Percentiles rank a stretch among this genome's conserved stretches.
phyloP scores from a whole-genome alignment of 306 rosid genomes.

The Acacia melanoxylon region DNA sequence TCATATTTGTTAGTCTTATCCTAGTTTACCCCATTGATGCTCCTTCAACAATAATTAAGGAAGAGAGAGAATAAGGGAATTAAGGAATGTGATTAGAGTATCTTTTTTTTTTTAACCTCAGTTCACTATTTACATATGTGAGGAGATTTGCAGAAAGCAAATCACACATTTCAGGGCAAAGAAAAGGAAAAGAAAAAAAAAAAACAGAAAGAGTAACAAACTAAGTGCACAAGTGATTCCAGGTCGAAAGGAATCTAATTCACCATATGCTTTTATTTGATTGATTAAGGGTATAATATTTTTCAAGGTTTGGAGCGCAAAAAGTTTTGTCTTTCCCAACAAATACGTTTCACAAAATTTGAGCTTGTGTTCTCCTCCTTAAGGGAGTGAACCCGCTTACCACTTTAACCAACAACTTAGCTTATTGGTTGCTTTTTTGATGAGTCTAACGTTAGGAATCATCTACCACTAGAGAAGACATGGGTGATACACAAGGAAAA shows the following conservation, averaged over 20 bases:
- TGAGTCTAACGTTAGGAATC: slow-evolving; percentile 39
- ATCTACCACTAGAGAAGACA: slow-evolving; percentile 52
- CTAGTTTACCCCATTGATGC: too few species aligned
- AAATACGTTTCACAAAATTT: too few species aligned
- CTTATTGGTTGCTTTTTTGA: not conserved
- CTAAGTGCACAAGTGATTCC: not conserved
- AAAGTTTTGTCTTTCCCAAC: too few species aligned
- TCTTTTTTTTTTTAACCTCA: not conserved
- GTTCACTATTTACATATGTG: not conserved
- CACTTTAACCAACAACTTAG: too few species aligned
- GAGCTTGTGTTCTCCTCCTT: too few species aligned
- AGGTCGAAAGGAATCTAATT: slow-evolving; percentile 25
- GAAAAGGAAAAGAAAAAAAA: not conserved
- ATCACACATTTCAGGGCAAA: slow-evolving; percentile 17
- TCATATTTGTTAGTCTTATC: too few species aligned
- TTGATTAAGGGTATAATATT: too few species aligned
- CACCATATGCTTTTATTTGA: slow-evolving; percentile 9
- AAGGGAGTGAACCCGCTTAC: too few species aligned
- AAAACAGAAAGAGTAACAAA: slow-evolving; percentile 9
- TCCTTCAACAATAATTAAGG: too few species aligned
- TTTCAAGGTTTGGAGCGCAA: too few species aligned
- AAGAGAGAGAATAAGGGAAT: too few species aligned
- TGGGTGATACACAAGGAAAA: slow-evolving; percentile 90
- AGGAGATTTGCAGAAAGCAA: slow-evolving; percentile 9
- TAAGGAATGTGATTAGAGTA: too few species aligned